Conservation (phyloP, 768 basidiomycete genomes). For the Xanthoconium purpureum region DNA sequence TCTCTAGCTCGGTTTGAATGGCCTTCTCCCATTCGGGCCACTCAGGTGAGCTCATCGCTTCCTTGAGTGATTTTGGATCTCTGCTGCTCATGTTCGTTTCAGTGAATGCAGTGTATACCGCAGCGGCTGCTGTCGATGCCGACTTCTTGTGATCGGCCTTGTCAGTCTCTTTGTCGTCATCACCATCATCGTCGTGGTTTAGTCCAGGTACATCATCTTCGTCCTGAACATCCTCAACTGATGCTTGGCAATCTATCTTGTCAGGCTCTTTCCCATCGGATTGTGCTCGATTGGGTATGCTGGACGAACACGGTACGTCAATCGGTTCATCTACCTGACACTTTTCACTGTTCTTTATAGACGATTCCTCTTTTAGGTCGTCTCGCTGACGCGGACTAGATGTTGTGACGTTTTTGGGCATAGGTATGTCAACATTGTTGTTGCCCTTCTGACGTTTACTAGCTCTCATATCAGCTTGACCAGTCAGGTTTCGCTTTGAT, state of each 20-base stretch:
- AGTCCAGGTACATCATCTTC: neutral
- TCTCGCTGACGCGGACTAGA: no score
- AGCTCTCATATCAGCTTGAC: neutral
- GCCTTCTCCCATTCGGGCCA: slow-evolving; percentile 2
- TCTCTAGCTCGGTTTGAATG: neutral
- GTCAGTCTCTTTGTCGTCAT: neutral
- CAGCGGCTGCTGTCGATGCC: no score
- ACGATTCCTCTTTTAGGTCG: no score
- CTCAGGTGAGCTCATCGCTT: neutral
- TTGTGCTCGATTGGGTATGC: no score
- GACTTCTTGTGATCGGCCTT: neutral
- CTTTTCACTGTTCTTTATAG: no score
- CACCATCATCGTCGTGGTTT: neutral
- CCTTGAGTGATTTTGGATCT: neutral
- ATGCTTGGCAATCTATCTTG: neutral
- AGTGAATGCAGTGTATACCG: slow-evolving; percentile 23
- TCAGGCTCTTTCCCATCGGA: neutral
- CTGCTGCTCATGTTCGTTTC: neutral
- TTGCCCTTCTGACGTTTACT: no score
- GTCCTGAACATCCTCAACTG: neutral
- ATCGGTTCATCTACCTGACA: no score
- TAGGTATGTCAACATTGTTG: no score
- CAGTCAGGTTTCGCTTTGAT: neutral
- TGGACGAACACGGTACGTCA: no score
- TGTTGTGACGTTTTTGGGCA: no score